Percentiles rank a stretch among this genome's conserved stretches.
Conservation (phyloP, 2,329 filamentous ascomycete genomes). For the Aspergillus spinulosporus region DNA sequence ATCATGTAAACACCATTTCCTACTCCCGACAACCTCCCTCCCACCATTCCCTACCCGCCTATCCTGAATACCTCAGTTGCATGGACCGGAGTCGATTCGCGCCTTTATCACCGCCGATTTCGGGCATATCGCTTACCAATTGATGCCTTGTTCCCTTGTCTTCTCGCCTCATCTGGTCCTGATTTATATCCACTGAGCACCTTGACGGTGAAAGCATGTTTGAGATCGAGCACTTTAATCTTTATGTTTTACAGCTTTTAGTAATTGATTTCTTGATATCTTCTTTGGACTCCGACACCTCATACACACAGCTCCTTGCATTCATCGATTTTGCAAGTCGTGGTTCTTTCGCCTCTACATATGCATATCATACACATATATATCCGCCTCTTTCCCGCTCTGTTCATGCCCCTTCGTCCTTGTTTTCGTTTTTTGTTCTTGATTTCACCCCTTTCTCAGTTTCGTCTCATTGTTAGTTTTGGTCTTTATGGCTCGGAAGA, state of each 20-base stretch:
- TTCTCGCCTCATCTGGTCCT: constrained; percentile 16
- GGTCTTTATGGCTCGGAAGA: constrained; percentile 20
- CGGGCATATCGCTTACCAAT: constrained; percentile 14
- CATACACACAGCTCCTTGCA: not conserved
- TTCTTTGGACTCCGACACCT: constrained; percentile 7
- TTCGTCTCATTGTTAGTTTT: constrained; percentile 6
- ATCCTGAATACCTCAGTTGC: constrained; percentile 34
- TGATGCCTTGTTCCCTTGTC: constrained; percentile 22
- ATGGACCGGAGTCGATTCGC: constrained; percentile 42
- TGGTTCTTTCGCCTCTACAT: constrained; percentile 4
- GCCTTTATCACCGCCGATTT: constrained; percentile 26
- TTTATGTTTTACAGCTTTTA: constrained; percentile 10
- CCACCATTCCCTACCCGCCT: constrained; percentile 24
- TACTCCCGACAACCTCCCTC: constrained; percentile 28
- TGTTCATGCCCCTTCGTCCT: constrained; percentile 9
- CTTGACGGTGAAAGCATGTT: constrained; percentile 35
- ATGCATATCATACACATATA: constrained; percentile 20
- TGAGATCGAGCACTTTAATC: constrained; percentile 12
- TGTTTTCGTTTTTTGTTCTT: not conserved
- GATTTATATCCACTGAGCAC: constrained; percentile 26
- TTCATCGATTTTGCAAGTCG: constrained; percentile 4
- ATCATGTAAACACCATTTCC: constrained; percentile 48
- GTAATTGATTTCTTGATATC: constrained; percentile 16
- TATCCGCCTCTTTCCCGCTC: constrained; percentile 10
- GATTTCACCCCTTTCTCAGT: not conserved